Evolutionary conservation across 148 eudicot genomes (phyloP).

Genomic region (Silene latifolia): DNA sequence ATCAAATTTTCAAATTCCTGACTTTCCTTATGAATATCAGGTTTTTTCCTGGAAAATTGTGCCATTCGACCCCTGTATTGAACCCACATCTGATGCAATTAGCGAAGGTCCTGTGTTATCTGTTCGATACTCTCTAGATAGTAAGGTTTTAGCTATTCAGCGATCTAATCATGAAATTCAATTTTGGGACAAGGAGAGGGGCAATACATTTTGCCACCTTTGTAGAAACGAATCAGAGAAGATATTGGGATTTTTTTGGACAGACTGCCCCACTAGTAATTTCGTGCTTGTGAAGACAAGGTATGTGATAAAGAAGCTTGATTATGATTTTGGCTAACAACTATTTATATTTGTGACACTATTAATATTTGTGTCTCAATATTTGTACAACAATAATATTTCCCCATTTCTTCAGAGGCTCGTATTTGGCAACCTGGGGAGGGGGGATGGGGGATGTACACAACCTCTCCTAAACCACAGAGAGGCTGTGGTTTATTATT

Average conservation of each 20-base stretch:
- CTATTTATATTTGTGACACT: background rate
- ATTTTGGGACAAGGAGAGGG: slow-evolving; percentile 68
- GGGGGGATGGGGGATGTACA: no score
- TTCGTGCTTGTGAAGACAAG: slow-evolving; percentile 81
- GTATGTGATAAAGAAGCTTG: slow-evolving; percentile 34
- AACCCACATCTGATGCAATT: slow-evolving; percentile 52
- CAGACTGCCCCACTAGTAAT: slow-evolving; percentile 82
- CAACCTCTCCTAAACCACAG: background rate
- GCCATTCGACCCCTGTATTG: slow-evolving; percentile 54
- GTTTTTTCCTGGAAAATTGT: slow-evolving; percentile 77
- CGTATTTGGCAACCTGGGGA: no score
- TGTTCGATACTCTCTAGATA: slow-evolving; percentile 74
- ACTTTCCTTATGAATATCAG: slow-evolving; percentile 28
- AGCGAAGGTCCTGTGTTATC: slow-evolving; percentile 68
- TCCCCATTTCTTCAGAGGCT: background rate
- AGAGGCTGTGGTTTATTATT: background rate
- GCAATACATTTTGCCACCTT: slow-evolving; percentile 54
- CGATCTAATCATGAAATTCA: slow-evolving; percentile 75
- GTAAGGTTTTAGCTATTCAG: slow-evolving; percentile 71
- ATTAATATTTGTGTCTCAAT: background rate
- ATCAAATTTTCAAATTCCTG: background rate
- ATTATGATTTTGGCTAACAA: background rate
- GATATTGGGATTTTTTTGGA: slow-evolving; percentile 95
- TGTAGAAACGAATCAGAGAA: slow-evolving; percentile 71
- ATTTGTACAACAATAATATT: background rate